A percentile compares a stretch with the other conserved stretches of the same genome.
Conservation (phyloP, 164 flowering plant genomes). For the Aristolochia fimbriata region DNA sequence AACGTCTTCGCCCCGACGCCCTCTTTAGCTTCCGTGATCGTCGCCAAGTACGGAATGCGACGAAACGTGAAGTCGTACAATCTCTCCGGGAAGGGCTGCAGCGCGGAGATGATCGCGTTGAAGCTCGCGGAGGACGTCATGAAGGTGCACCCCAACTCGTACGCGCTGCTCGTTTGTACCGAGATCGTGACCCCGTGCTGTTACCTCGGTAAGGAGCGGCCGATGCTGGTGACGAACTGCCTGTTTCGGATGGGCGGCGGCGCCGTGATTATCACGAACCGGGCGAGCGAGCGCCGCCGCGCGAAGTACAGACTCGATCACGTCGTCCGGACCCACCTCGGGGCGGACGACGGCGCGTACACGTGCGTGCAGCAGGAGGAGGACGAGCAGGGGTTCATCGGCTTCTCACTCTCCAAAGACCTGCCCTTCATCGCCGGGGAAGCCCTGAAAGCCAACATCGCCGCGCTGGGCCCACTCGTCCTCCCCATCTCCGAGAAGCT, state of each 20-base stretch:
- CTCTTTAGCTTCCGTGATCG: slow-evolving; percentile 74
- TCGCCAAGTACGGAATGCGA: slow-evolving; percentile 69
- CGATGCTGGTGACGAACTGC: slow-evolving; percentile 82
- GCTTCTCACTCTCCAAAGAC: slow-evolving; percentile 62
- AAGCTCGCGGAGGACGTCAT: slow-evolving; percentile 67
- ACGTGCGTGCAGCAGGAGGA: slow-evolving; percentile 71
- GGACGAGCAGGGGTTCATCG: slow-evolving; percentile 49
- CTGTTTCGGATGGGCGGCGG: slow-evolving; percentile 94
- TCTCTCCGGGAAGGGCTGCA: slow-evolving; percentile 89
- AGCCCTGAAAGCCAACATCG: slow-evolving; percentile 66
- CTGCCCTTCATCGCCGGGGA: slow-evolving; percentile 86
- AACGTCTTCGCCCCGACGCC: slow-evolving; percentile 82
- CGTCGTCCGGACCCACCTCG: slow-evolving; percentile 70
- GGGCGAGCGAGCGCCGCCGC: slow-evolving; percentile 23
- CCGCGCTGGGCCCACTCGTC: slow-evolving; percentile 70
- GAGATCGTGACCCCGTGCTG: slow-evolving; percentile 72
- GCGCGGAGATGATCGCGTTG: slow-evolving; percentile 69
- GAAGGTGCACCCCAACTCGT: slow-evolving; percentile 41
- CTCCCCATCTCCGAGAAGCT: slow-evolving; percentile 62
- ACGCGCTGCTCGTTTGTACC: slow-evolving; percentile 68
- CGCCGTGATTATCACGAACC: slow-evolving; percentile 64
- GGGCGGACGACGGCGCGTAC: slow-evolving; percentile 46
- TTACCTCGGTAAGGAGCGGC: slow-evolving; percentile 69
- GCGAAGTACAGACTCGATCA: slow-evolving; percentile 68
- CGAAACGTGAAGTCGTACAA: slow-evolving; percentile 58